Evolutionary conservation across 176 grass and related monocot genomes (phyloP).

Genomic region (Oryza brachyantha): DNA sequence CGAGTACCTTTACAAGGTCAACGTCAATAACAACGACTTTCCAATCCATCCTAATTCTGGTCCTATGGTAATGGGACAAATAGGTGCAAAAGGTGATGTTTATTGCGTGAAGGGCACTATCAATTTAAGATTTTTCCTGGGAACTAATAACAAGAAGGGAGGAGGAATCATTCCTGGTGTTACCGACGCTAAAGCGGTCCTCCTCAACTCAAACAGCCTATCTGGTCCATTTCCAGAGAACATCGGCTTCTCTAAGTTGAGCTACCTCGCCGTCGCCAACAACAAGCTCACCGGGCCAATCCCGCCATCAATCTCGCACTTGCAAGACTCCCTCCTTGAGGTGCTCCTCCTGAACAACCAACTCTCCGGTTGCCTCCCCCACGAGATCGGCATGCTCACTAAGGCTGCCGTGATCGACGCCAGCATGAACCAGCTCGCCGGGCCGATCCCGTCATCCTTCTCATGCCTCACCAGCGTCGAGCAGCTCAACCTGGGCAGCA

Average conservation of each 20-base stretch:
- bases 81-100: too few species aligned
- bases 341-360: constrained; percentile 65
- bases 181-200: neutral
- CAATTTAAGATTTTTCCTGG: too few species aligned
- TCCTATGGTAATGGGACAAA: accelerated
- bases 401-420: constrained; percentile 68
- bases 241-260: neutral
- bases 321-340: constrained; percentile 40
- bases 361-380: neutral
- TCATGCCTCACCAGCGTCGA: constrained; percentile 61
- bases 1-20: too few species aligned
- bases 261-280: constrained; percentile 57
- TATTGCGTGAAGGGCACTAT: too few species aligned
- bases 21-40: too few species aligned
- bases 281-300: constrained; percentile 62
- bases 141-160: too few species aligned
- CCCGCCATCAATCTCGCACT: neutral
- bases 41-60: too few species aligned
- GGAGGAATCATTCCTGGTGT: neutral
- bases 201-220: constrained; percentile 40
- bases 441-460: constrained; percentile 60
- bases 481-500: constrained; percentile 49
- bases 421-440: constrained; percentile 61
- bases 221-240: accelerated
- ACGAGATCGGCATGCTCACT: constrained; percentile 50